Evolutionary conservation across 108 stramenopile genomes (phyloP).

Genomic region (Conticribra guillardii): DNA sequence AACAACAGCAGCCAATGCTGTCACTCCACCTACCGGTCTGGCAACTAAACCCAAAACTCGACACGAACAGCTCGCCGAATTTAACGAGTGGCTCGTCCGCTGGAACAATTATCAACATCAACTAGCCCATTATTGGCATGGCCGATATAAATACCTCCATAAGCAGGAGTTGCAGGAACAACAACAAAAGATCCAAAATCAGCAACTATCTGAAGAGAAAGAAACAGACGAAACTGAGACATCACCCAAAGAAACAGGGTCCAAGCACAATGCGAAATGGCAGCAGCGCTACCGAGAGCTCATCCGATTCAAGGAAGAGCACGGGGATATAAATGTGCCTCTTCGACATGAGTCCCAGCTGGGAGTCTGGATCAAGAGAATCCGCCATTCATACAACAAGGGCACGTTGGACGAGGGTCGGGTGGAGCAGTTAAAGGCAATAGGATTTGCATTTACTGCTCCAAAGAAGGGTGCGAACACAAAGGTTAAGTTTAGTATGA

Average conservation of each 20-base stretch:
- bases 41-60: no score
- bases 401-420: constrained; percentile 5
- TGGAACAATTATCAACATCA: constrained; percentile 24
- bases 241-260: no score
- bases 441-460: constrained; percentile 20
- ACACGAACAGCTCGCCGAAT: constrained; percentile 30
- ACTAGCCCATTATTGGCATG: no score
- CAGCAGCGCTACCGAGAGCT: background rate
- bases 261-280: no score
- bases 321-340: constrained; percentile 22
- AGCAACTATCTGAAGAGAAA: no score
- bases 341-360: constrained; percentile 7
- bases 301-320: constrained; percentile 5
- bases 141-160: no score
- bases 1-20: no score
- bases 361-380: constrained; percentile 23
- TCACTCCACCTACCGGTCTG: no score
- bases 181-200: no score
- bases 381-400: constrained; percentile 8
- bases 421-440: background rate
- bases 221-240: no score
- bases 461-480: no score
- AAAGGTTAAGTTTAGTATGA: constrained; percentile 12
- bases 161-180: no score
- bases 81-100: constrained; percentile 27